Evolutionary conservation across 208 protist genomes (phyloP).

Genomic region (Crithidia mellificae): DNA sequence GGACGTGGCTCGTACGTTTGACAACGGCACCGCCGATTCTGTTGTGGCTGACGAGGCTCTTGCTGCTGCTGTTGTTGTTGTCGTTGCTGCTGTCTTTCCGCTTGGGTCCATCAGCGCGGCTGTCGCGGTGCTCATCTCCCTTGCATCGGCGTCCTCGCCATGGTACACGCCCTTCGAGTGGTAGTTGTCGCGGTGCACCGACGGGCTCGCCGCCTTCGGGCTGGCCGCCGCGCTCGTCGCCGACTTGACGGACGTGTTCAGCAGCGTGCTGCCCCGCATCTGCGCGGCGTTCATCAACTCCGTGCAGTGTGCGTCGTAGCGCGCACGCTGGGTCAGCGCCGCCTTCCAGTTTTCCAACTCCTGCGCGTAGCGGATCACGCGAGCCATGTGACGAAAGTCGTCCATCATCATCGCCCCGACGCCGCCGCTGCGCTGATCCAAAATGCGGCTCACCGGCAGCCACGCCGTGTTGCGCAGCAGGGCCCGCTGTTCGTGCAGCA

Average conservation of each 20-base stretch:
- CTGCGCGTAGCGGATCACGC: conserved; percentile 16
- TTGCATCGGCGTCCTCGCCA: conserved; percentile 3
- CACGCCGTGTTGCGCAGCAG: conserved; percentile 23
- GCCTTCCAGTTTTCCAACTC: conserved; percentile 17
- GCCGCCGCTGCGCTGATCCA: conserved; percentile 21
- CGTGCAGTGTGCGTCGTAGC: conserved; percentile 12
- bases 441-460: conserved; percentile 4
- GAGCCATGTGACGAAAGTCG: conserved; percentile 21
- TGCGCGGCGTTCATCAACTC: conserved; percentile 13
- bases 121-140: conserved; percentile 3
- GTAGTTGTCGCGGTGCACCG: conserved; percentile 9
- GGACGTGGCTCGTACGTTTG: not conserved
- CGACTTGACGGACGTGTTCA: conserved; percentile 5
- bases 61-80: not conserved
- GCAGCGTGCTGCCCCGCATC: conserved; percentile 4
- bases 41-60: not conserved
- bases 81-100: conserved; percentile 1
- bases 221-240: not conserved
- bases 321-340: conserved; percentile 6
- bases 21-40: not conserved
- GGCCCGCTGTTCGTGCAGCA: conserved; percentile 17
- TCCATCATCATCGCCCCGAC: conserved; percentile 24
- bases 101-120: not conserved
- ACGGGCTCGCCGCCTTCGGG: conserved; percentile 9
- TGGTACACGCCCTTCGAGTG: not conserved